These are phyloP conservation scores for Mycosphaerella arachidis DNA, from an alignment of 2,329 filamentous ascomycete species.

Conservation along the genomic window DNA sequence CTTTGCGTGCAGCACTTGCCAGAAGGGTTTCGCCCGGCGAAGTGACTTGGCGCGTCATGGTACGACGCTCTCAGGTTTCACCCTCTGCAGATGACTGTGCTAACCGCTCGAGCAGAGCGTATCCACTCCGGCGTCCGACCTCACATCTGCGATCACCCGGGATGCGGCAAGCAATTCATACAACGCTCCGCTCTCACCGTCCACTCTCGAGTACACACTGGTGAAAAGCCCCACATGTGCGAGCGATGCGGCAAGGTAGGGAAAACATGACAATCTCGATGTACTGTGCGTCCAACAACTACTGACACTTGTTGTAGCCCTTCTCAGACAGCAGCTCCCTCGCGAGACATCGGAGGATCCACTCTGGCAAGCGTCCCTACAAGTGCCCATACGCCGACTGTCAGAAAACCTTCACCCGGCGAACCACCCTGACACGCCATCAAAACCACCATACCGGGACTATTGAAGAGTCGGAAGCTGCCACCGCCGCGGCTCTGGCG, in stretches of 20 bases:
- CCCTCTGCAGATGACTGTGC: constrained; percentile 5
- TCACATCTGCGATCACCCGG: constrained; percentile 84
- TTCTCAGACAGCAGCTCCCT: constrained; percentile 96
- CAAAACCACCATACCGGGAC: constrained; percentile 95
- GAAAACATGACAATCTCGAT: neutral
- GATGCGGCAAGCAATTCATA: constrained; percentile 94
- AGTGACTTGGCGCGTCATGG: constrained; percentile 94
- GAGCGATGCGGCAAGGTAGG: constrained; percentile 92
- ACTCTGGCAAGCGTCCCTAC: constrained; percentile 92
- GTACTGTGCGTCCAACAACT: neutral
- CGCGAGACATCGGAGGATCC: constrained; percentile 87
- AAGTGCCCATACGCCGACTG: constrained; percentile 97
- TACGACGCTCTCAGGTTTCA: constrained; percentile 45
- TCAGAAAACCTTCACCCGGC: constrained; percentile 95
- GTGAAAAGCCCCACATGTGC: constrained; percentile 97
- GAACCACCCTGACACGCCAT: constrained; percentile 90
- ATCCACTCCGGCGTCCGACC: constrained; percentile 90
- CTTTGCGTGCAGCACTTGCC: constrained; percentile 84
- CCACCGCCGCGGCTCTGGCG: constrained; percentile 80
- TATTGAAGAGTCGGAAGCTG: constrained; percentile 85
- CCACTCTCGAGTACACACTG: constrained; percentile 90
- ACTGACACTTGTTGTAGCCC: constrained; percentile 54
- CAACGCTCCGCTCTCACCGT: constrained; percentile 94
- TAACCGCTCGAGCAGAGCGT: constrained; percentile 60
- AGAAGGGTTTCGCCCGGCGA: constrained; percentile 84